Conservation (phyloP, 257 asterid species). For the Agastache rugosa region DNA sequence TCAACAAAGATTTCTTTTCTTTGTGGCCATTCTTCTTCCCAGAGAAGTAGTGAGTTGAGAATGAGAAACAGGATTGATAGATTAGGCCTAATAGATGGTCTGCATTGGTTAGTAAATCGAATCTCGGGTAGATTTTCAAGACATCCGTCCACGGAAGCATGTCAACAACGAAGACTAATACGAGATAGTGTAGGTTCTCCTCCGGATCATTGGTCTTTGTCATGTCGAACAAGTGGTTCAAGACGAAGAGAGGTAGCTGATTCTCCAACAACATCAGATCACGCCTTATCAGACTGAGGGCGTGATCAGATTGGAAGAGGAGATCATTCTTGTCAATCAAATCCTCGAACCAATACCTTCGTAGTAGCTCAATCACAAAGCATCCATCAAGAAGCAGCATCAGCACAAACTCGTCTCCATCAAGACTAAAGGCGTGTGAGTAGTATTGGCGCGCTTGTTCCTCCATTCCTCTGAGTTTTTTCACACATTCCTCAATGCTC, state of each 20-base stretch:
- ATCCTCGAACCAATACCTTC: slow-evolving; percentile 7
- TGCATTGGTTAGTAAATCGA: neutral
- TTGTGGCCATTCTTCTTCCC: neutral
- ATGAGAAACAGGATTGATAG: slow-evolving; percentile 1
- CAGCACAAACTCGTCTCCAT: slow-evolving; percentile 24
- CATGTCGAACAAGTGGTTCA: slow-evolving; percentile 38
- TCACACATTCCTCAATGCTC: slow-evolving; percentile 20
- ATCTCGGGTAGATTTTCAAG: neutral
- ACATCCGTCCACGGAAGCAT: slow-evolving; percentile 10
- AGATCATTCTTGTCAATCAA: slow-evolving; percentile 27
- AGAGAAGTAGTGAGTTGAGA: neutral
- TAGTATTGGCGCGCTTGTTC: slow-evolving; percentile 38
- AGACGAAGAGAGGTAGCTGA: slow-evolving; percentile 40
- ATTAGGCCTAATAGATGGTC: slow-evolving; percentile 38
- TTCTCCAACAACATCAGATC: slow-evolving; percentile 49
- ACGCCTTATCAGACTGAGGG: slow-evolving; percentile 9
- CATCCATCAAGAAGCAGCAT: slow-evolving; percentile 54
- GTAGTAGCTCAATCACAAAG: slow-evolving; percentile 44
- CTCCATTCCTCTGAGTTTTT: neutral
- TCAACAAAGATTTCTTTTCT: neutral
- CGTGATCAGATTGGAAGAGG: slow-evolving; percentile 33
- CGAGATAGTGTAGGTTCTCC: neutral
- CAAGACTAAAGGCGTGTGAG: slow-evolving; percentile 19
- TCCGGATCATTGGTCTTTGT: slow-evolving; percentile 15
- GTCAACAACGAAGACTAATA: neutral